Conservation (phyloP, 805 yeast species). For the Lipomyces kockii region DNA sequence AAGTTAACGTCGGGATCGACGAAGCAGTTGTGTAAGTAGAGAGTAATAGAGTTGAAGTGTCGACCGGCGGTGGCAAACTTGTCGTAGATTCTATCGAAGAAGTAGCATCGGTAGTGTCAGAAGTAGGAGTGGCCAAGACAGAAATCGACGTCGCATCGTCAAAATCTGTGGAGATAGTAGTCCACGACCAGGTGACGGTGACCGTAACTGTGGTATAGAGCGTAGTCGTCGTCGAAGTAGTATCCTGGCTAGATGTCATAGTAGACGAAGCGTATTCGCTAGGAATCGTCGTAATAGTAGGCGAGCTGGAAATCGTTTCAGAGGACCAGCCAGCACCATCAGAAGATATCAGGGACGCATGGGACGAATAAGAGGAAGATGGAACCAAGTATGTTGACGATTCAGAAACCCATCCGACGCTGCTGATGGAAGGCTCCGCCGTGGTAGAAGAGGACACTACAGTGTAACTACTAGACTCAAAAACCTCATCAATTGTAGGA, state of each 20-base stretch:
- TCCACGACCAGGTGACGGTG: constrained; percentile 22
- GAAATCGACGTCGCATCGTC: neutral
- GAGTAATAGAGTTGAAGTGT: neutral
- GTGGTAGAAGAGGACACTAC: neutral
- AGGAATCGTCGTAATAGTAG: constrained; percentile 24
- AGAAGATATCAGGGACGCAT: constrained; percentile 17
- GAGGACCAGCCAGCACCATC: neutral
- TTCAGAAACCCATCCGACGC: neutral
- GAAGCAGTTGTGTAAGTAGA: neutral
- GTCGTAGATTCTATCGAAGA: neutral
- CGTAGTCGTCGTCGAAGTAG: constrained; percentile 14
- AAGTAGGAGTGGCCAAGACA: neutral
- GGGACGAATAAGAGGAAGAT: constrained; percentile 7
- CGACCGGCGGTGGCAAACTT: neutral
- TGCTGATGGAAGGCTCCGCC: neutral
- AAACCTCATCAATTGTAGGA: constrained; percentile 15
- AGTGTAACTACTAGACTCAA: neutral
- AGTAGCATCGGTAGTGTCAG: neutral
- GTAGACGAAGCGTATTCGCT: constrained; percentile 6
- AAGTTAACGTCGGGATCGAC: neutral
- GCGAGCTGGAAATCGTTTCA: constrained; percentile 21
- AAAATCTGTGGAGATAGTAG: constrained; percentile 12
- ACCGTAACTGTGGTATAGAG: constrained; percentile 15
- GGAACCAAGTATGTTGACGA: constrained; percentile 4
- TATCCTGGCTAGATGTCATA: neutral